These are phyloP conservation scores for Saccharum spontaneum DNA, from an alignment of 176 grass and related monocot species.

Conservation along the genomic window DNA sequence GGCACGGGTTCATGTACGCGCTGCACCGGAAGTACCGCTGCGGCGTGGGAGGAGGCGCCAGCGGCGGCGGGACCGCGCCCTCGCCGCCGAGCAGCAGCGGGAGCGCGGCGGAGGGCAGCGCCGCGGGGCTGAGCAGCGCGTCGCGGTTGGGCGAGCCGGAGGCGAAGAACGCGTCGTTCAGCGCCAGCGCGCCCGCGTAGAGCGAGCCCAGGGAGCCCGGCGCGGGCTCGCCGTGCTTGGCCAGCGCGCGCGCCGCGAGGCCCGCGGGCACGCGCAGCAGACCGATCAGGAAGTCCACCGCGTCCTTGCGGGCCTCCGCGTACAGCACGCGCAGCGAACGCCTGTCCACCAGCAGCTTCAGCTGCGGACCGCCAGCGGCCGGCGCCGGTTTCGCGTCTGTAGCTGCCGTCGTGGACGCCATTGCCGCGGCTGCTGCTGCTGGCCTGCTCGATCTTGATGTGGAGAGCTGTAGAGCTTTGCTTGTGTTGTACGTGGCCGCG, in stretches of 20 bases:
- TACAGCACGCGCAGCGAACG: constrained; percentile 55
- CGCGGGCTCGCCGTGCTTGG: background rate
- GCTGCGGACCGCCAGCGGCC: constrained; percentile 13
- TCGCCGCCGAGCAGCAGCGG: constrained; percentile 18
- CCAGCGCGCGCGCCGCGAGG: constrained; percentile 46
- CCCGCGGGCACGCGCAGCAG: constrained; percentile 63
- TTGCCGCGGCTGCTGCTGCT: background rate
- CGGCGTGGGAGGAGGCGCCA: background rate
- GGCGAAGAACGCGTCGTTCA: constrained; percentile 50
- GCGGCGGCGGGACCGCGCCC: background rate
- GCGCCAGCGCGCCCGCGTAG: constrained; percentile 44
- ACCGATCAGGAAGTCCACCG: constrained; percentile 74
- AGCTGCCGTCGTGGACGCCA: background rate
- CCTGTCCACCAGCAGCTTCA: constrained; percentile 72
- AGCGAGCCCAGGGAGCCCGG: constrained; percentile 48
- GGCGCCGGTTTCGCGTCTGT: background rate
- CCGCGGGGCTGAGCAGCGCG: constrained; percentile 37
- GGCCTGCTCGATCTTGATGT: background rate
- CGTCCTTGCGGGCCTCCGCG: constrained; percentile 67
- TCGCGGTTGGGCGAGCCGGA: constrained; percentile 26
- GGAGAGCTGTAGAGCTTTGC: background rate
- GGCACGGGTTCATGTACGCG: background rate
- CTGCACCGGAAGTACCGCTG: constrained; percentile 43
- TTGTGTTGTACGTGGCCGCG: background rate
- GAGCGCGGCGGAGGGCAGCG: constrained; percentile 24